Conservation (phyloP, 2,329 filamentous ascomycete species). For the Didymella keratinophila region DNA sequence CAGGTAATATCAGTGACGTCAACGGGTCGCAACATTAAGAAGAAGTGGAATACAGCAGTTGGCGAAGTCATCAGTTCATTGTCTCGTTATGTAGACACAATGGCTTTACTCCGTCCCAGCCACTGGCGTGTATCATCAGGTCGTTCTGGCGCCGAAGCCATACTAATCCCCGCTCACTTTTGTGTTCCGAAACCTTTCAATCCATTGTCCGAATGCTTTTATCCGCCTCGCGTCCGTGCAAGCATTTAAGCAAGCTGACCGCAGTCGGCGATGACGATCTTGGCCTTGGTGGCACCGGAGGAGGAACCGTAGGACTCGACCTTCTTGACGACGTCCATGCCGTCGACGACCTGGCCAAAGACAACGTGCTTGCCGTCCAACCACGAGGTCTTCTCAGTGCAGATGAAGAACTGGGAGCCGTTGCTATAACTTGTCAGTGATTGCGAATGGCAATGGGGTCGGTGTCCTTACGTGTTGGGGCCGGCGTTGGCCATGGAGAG, state of each 20-base stretch:
- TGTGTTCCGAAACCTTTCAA: slow-evolving; percentile 17
- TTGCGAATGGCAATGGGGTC: background rate
- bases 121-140: slow-evolving; percentile 8
- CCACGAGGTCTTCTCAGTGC: slow-evolving; percentile 87
- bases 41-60: background rate
- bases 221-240: slow-evolving; percentile 15
- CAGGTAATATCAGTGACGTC: background rate
- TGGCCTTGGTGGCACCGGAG: slow-evolving; percentile 32
- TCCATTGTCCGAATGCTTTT: slow-evolving; percentile 21
- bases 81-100: slow-evolving; percentile 23
- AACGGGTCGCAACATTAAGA: background rate
- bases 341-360: slow-evolving; percentile 72
- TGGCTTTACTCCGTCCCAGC: slow-evolving; percentile 18
- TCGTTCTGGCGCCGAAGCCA: slow-evolving; percentile 17
- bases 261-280: slow-evolving; percentile 36
- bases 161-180: slow-evolving; percentile 19
- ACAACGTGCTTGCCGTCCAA: slow-evolving; percentile 83
- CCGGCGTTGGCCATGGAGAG: slow-evolving; percentile 98
- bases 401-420: slow-evolving; percentile 97
- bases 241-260: slow-evolving; percentile 32
- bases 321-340: slow-evolving; percentile 37
- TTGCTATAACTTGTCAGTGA: slow-evolving; percentile 68
- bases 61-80: slow-evolving; percentile 24
- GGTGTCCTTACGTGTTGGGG: slow-evolving; percentile 54
- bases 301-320: slow-evolving; percentile 36